phyloP scores from a whole-genome alignment of 352 stramenopile species.

The Phytophthora megakarya region DNA sequence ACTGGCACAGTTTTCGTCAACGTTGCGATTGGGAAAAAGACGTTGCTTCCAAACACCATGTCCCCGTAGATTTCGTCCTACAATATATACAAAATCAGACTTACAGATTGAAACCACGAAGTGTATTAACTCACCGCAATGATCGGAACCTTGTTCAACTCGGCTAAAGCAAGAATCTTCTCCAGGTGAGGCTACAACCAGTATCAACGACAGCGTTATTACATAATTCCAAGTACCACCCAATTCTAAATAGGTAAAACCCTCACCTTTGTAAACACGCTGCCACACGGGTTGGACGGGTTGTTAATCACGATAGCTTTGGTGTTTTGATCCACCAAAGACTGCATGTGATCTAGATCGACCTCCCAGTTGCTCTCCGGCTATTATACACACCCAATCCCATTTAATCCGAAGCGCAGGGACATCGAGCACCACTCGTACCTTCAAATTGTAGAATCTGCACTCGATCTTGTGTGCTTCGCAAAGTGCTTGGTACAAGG shows the following conservation, averaged over 20 bases:
- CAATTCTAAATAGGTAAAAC: not conserved
- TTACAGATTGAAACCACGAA: not conserved
- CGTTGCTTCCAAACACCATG: conserved; percentile 77
- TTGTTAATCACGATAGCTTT: conserved; percentile 96
- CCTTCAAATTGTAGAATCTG: conserved; percentile 90
- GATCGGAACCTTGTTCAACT: conserved; percentile 91
- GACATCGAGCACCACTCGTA: too few species aligned
- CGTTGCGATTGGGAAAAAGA: conserved; percentile 85
- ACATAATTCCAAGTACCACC: not conserved
- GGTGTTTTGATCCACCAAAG: conserved; percentile 82
- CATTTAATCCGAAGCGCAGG: too few species aligned
- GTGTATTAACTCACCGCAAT: conserved; percentile 83
- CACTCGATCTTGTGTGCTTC: conserved; percentile 92
- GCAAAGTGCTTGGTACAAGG: conserved; percentile 95
- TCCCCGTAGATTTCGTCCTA: conserved; percentile 88
- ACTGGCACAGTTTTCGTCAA: conserved; percentile 85
- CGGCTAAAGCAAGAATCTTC: conserved; percentile 74
- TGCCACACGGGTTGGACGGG: conserved; percentile 94
- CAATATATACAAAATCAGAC: not conserved
- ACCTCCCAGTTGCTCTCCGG: conserved; percentile 92
- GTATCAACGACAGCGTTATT: not conserved
- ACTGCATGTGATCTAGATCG: conserved; percentile 92
- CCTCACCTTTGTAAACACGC: conserved; percentile 89
- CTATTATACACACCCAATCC: too few species aligned
- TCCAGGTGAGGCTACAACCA: conserved; percentile 59